Percentiles rank a stretch among this genome's conserved stretches.
phyloP scores from a whole-genome alignment of 306 rosid genomes.

The Quillaja saponaria region DNA sequence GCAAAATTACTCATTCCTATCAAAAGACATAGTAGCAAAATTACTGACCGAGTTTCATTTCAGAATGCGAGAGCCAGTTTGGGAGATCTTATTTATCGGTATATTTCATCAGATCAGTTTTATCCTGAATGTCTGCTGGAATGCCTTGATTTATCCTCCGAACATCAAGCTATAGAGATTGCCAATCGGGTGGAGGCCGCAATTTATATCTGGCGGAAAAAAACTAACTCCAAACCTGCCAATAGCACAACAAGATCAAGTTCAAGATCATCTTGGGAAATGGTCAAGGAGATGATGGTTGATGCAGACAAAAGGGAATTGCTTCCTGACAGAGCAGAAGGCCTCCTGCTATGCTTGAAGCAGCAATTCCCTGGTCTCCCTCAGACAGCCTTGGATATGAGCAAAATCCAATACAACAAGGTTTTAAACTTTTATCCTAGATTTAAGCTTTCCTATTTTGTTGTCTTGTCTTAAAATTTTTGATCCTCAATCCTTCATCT shows the following conservation, averaged over 20 bases:
- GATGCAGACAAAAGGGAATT: conserved; percentile 85
- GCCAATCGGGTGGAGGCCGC: conserved; percentile 85
- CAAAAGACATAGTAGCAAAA: conserved; percentile 1
- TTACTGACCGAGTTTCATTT: conserved; percentile 34
- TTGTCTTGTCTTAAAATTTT: background rate
- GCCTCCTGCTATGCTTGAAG: conserved; percentile 75
- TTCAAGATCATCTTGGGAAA: conserved; percentile 93
- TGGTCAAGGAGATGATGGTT: conserved; percentile 89
- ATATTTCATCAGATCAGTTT: conserved; percentile 84
- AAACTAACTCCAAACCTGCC: conserved; percentile 52
- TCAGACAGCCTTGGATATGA: conserved; percentile 82
- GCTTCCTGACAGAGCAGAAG: conserved; percentile 90
- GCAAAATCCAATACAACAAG: conserved; percentile 96
- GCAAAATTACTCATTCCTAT: conserved; percentile 13
- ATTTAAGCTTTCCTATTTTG: background rate
- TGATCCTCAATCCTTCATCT: conserved; percentile 8
- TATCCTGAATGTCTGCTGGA: conserved; percentile 80
- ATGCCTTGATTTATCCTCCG: conserved; percentile 86
- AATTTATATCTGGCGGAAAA: conserved; percentile 70
- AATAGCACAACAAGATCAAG: conserved; percentile 41
- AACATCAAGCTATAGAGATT: conserved; percentile 92
- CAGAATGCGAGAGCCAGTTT: conserved; percentile 84
- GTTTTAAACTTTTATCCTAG: conserved; percentile 29
- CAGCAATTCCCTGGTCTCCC: conserved; percentile 93
- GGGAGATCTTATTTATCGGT: conserved; percentile 89